Evolutionary conservation across 2,329 filamentous ascomycete genomes (phyloP).

Genomic region (Alternaria sp.): DNA sequence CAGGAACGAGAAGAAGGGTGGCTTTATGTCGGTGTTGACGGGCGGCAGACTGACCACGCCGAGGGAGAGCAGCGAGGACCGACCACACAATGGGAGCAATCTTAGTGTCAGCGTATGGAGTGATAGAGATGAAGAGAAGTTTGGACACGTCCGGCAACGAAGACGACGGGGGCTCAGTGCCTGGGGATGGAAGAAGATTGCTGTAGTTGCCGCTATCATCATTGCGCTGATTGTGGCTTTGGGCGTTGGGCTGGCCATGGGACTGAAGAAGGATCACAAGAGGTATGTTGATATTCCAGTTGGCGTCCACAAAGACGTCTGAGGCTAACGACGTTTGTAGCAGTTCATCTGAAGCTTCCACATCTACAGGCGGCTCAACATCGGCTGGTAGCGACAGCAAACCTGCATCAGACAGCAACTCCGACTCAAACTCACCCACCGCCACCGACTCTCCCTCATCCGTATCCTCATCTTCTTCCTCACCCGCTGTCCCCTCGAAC

Average conservation of each 20-base stretch:
- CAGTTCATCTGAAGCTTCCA: neutral
- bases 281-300: slow-evolving; percentile 22
- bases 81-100: slow-evolving; percentile 35
- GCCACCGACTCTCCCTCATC: slow-evolving; percentile 19
- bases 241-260: slow-evolving; percentile 51
- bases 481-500: slow-evolving; percentile 33
- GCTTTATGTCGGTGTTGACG: slow-evolving; percentile 30
- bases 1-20: slow-evolving; percentile 23
- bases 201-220: slow-evolving; percentile 45
- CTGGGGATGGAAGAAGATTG: slow-evolving; percentile 53
- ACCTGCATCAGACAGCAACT: neutral
- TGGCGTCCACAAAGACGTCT: neutral
- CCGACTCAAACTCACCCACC: slow-evolving; percentile 10
- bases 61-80: slow-evolving; percentile 40
- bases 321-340: slow-evolving; percentile 12
- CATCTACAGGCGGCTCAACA: slow-evolving; percentile 1
- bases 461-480: slow-evolving; percentile 26
- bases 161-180: slow-evolving; percentile 29
- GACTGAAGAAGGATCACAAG: slow-evolving; percentile 48
- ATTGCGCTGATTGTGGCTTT: slow-evolving; percentile 49
- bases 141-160: slow-evolving; percentile 35
- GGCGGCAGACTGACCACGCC: slow-evolving; percentile 39
- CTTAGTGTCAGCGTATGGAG: slow-evolving; percentile 50
- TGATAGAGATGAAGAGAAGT: slow-evolving; percentile 45
- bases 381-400: neutral